phyloP scores from a whole-genome alignment of 2,329 filamentous ascomycete species.

The Metarhizium sp. region DNA sequence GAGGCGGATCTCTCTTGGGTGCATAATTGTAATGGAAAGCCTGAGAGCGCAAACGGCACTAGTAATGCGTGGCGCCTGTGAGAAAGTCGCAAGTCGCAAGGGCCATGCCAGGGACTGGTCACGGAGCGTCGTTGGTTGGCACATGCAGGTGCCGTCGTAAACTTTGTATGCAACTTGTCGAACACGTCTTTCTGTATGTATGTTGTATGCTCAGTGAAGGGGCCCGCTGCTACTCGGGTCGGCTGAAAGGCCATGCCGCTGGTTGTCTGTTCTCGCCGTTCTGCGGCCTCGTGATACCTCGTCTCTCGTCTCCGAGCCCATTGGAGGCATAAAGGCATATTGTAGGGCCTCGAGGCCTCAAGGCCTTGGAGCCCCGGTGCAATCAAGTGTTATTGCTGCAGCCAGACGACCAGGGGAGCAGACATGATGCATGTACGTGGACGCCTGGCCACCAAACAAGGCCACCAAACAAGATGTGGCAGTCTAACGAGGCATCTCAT shows the following conservation, averaged over 20 bases:
- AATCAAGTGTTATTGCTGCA: not conserved
- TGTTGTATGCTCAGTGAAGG: not conserved
- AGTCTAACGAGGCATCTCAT: not conserved
- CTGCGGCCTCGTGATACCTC: not conserved
- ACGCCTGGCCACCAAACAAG: not conserved
- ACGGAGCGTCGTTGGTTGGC: not conserved
- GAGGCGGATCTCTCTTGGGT: too few species aligned
- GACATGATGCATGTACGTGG: not conserved
- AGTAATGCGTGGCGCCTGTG: not conserved
- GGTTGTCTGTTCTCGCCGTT: not conserved
- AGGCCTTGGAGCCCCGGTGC: not conserved
- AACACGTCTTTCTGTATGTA: too few species aligned
- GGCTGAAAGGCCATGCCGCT: not conserved
- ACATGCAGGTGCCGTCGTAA: not conserved
- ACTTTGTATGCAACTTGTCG: too few species aligned
- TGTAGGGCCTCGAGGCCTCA: not conserved
- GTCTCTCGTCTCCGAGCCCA: not conserved
- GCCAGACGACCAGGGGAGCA: not conserved
- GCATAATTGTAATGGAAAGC: too few species aligned
- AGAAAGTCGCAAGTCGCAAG: not conserved
- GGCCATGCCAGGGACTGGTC: not conserved
- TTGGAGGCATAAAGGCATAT: too few species aligned
- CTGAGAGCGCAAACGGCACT: not conserved
- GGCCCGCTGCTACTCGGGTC: not conserved
- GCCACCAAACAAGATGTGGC: not conserved